Base-by-base conservation (phyloP, 1,284 basidiomycete genomes). In the Chalciporus sp. region DNA sequence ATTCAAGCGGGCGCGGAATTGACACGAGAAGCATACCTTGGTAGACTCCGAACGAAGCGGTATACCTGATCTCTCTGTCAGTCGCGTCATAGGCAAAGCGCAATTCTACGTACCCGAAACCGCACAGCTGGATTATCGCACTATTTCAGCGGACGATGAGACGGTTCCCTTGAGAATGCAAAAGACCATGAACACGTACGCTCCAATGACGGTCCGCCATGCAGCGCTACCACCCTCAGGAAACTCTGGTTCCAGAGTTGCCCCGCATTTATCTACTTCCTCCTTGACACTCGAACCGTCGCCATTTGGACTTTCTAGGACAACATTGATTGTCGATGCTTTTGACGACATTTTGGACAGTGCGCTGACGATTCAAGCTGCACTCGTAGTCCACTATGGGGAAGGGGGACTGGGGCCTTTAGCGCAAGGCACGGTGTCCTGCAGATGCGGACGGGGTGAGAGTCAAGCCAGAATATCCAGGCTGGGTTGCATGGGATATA, bases 151-250 rank as follows among this genome's bases (percentile, higher is more conserved):
- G 28, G 35, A 42, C 11, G 16, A 29, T 26, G 37, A 10, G 27
- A n/a, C 2, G 2, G 19, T 29, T 45, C 37, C 23, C 17, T 19
- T 29, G 29, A 17, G 1, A 14, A 26, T 28, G 11, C 1, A 8
- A 37, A 20, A 26, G 35, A 45, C n/a, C 12, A 27, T 1, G 23
- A 7, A 12, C 7, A 49, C 58, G 54, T 42, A 69, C 67, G 49
- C 58, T 12, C 67, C 67, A 19, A 71, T 1, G 28, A 71, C 58
- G 4, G 55, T 55, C 35, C 57, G 47, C 67, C 65, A 69, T 4
- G 69, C 67, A 11, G 53, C 56, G 3, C 49, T 46, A 0, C 67
- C 67, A 12, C 67, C 69, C 55, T 72, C 66, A 0, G 68, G 68
- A 42, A 68, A 71, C 19, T 56, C 59, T 23, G 17, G 20, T 4